phyloP scores from a whole-genome alignment of 2,329 filamentous ascomycete species.

The Didymella segeticola region DNA sequence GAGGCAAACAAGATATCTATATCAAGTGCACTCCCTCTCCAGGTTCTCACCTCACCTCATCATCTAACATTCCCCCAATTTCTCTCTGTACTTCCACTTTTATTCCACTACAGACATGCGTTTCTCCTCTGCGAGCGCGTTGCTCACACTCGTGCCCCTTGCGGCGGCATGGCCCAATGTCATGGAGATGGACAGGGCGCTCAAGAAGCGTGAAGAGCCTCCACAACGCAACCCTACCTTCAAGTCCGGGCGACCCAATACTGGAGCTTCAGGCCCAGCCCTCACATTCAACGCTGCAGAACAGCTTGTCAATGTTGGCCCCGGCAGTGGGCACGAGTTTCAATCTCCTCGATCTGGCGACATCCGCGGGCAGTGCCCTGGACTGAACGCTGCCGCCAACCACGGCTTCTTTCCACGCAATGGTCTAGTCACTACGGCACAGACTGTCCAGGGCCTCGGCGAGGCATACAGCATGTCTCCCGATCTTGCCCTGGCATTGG shows the following conservation, averaged over 20 bases:
- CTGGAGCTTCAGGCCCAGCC: conserved; percentile 11
- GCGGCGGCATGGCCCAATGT: conserved; percentile 20
- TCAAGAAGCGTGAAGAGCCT: conserved; percentile 22
- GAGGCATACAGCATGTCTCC: conserved; percentile 24
- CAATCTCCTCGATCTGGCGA: conserved; percentile 14
- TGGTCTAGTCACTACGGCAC: conserved; percentile 27
- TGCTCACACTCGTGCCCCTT: conserved; percentile 14
- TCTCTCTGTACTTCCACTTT: neutral
- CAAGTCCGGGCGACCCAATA: conserved; percentile 19
- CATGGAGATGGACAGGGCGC: conserved; percentile 21
- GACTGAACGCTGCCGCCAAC: conserved; percentile 41
- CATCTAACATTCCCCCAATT: neutral
- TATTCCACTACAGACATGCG: neutral
- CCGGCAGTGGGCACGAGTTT: conserved; percentile 17
- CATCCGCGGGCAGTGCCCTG: conserved; percentile 39
- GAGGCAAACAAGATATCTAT: neutral
- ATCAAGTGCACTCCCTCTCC: neutral
- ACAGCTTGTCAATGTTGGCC: conserved; percentile 19
- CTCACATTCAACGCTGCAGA: conserved; percentile 11
- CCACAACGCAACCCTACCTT: conserved; percentile 13
- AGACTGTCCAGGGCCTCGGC: conserved; percentile 22
- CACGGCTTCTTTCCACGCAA: conserved; percentile 42
- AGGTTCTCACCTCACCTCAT: neutral
- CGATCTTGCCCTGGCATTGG: conserved; percentile 20
- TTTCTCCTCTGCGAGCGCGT: conserved; percentile 1